phyloP scores from a whole-genome alignment of 768 basidiomycete species.

The Kockovaella imperatae region DNA sequence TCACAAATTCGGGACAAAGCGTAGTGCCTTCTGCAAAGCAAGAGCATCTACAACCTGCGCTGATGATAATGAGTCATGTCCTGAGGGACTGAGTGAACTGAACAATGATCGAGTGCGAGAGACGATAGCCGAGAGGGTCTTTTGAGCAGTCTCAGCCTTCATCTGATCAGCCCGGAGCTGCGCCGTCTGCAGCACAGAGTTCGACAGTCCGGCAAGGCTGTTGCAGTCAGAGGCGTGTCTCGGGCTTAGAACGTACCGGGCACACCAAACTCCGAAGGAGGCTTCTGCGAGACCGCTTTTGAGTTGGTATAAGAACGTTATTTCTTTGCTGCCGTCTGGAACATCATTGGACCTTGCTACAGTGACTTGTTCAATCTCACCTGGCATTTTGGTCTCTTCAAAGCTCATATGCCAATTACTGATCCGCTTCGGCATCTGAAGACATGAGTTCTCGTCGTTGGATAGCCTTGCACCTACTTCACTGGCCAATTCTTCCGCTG shows the following conservation, averaged over 20 bases:
- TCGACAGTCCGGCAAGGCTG: constrained; percentile 72
- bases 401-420: constrained; percentile 85
- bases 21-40: too few species aligned
- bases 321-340: constrained; percentile 61
- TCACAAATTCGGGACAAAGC: too few species aligned
- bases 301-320: constrained; percentile 80
- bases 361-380: constrained; percentile 13
- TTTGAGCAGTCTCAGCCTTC: constrained; percentile 49
- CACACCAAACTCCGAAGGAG: constrained; percentile 91
- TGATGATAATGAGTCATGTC: too few species aligned
- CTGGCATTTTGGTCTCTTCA: constrained; percentile 56
- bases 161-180: constrained; percentile 52
- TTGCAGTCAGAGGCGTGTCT: background rate
- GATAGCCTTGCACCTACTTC: constrained; percentile 11
- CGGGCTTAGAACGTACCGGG: constrained; percentile 40
- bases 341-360: background rate
- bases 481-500: constrained; percentile 50
- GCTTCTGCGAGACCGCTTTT: constrained; percentile 62
- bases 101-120: too few species aligned
- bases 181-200: constrained; percentile 59
- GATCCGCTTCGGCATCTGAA: constrained; percentile 31
- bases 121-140: constrained; percentile 14
- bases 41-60: too few species aligned
- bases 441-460: constrained; percentile 8
- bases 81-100: too few species aligned